Percentiles rank a stretch among this genome's conserved stretches.
Evolutionary conservation across 352 stramenopile genomes (phyloP).

Genomic region (Synura sp.): DNA sequence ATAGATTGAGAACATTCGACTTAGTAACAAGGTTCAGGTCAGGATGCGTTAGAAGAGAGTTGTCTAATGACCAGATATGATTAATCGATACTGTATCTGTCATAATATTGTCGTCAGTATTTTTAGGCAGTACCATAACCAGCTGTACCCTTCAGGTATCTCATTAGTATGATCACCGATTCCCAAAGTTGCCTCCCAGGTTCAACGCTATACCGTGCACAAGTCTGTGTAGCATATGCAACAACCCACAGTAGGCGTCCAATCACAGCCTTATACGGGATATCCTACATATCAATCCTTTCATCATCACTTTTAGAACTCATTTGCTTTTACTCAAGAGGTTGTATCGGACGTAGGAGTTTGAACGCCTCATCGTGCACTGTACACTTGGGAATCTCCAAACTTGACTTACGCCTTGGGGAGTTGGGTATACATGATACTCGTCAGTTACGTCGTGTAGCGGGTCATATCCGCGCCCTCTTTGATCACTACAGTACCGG

Average conservation of each 20-base stretch:
- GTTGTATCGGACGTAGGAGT: constrained; percentile 17
- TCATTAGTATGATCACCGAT: not conserved
- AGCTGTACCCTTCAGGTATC: constrained; percentile 1
- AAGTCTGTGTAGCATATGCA: not conserved
- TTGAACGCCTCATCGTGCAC: no score
- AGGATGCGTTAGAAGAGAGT: constrained; percentile 32
- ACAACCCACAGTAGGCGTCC: constrained; percentile 15
- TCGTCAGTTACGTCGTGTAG: no score
- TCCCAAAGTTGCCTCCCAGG: constrained; percentile 23
- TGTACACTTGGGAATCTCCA: no score
- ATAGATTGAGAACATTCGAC: constrained; percentile 17
- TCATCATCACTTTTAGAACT: constrained; percentile 19
- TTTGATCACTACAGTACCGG: no score
- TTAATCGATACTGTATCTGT: constrained; percentile 38
- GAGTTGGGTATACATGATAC: no score
- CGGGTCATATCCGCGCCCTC: no score
- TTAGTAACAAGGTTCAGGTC: constrained; percentile 34
- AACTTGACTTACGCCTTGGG: no score
- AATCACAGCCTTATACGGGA: constrained; percentile 16
- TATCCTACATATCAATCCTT: not conserved
- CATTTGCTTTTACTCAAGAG: not conserved
- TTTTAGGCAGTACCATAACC: no score
- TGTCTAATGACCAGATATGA: constrained; percentile 35
- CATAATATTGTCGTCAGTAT: constrained; percentile 35
- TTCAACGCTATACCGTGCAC: not conserved